Evolutionary conservation across 371 early-diverging fungal genomes (phyloP).

Genomic region (Umbelopsis sp.): DNA sequence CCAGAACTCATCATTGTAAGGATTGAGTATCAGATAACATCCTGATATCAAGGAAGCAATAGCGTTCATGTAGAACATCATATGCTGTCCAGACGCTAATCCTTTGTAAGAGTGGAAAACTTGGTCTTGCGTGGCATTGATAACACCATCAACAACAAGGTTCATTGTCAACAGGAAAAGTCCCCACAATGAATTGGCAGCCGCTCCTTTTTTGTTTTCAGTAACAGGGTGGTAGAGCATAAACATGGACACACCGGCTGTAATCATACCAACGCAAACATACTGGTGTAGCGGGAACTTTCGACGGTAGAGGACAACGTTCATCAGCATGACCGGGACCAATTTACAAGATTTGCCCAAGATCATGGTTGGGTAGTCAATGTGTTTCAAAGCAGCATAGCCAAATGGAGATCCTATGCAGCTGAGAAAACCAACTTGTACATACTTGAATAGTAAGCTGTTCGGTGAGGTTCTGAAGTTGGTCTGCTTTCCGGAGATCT

Average conservation of each 20-base stretch:
- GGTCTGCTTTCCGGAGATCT: constrained; percentile 45
- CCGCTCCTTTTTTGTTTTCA: constrained; percentile 47
- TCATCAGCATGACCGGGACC: constrained; percentile 96
- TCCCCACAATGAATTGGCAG: constrained; percentile 71
- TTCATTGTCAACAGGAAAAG: constrained; percentile 82
- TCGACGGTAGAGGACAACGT: constrained; percentile 86
- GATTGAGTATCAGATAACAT: constrained; percentile 67
- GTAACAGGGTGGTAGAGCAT: constrained; percentile 80
- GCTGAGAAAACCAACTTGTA: constrained; percentile 76
- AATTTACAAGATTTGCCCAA: constrained; percentile 98
- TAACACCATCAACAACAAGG: constrained; percentile 91
- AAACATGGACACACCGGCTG: constrained; percentile 90
- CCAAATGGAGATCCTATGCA: constrained; percentile 92
- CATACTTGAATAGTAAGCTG: constrained; percentile 59
- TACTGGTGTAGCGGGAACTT: constrained; percentile 86
- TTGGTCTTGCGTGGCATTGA: constrained; percentile 98
- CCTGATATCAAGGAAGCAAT: constrained; percentile 75
- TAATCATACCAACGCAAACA: constrained; percentile 82
- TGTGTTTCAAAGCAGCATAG: constrained; percentile 89
- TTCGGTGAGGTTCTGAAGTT: constrained; percentile 42
- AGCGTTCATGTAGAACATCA: constrained; percentile 98
- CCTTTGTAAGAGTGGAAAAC: constrained; percentile 78
- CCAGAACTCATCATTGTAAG: constrained; percentile 78
- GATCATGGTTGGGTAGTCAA: constrained; percentile 97
- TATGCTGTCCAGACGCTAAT: constrained; percentile 80